Base-by-base conservation (phyloP, 2,329 filamentous ascomycete genomes). In the Cercospora sp. region DNA sequence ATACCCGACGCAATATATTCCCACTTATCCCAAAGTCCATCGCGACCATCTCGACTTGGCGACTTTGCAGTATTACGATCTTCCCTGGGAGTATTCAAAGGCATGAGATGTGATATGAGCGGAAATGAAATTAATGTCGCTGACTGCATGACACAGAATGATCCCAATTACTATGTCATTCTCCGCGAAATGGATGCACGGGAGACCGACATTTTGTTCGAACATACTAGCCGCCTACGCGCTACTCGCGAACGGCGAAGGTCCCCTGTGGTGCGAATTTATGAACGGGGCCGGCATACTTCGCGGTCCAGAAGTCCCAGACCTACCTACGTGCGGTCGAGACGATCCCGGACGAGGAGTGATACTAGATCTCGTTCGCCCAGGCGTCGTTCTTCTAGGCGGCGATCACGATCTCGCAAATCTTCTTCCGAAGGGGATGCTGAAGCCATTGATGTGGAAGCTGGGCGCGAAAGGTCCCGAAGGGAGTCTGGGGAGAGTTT, bases 11-110 rank as follows among this genome's bases (percentile, higher is more conserved):
- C 53, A 33, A 23, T 26, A 8, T 18, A 20, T 18, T 31, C 63
- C 63, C 2, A 65, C 53, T 6, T 65, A 65, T 26, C 55, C 55
- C 18, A 65, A 65, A 48, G 20, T 65, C 30, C 51, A 28, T 26
- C 53, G 63, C 23, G 40, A 65, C 23, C 36, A 59, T 60, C 26
- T 65, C 8, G 28, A 30, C 26, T 13, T 48, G 30, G 18, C 33
- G 12, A 65, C 63, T 18, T 40, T 65, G 23, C 28, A 59, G n/a
- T 59, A 45, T 18, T 65, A 59, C 10, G 36, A 23, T 30, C 28
- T 65, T 13, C 63, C 63, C 1, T 65, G 51, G 51, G 55, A 65
- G 36, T 26, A 13, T 20, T 13, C 42, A n/a, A 30, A 31, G 60
- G 60, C 28, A 62, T 48, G 42, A 7, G 6, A 9, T 51, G 28